These are phyloP conservation scores for Peribolospora baueri DNA, from an alignment of 768 basidiomycete genomes.

Conservation along the genomic window DNA sequence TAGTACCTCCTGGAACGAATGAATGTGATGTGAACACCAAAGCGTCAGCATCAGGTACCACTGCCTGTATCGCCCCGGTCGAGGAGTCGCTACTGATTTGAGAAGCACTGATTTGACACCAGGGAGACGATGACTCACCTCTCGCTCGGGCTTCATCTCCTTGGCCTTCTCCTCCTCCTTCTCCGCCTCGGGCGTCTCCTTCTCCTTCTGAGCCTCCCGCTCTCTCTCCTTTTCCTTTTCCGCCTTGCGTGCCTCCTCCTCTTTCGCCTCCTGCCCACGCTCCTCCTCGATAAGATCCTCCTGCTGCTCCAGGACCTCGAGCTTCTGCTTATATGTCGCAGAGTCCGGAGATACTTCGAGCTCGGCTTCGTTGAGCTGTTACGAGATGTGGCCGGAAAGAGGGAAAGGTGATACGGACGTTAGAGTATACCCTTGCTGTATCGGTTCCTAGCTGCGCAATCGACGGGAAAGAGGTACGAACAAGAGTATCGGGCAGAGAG, in stretches of 20 bases:
- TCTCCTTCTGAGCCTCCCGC: constrained; percentile 5
- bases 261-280: constrained; percentile 77
- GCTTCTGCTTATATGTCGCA: constrained; percentile 89
- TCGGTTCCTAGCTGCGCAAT: constrained; percentile 3
- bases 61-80: no score
- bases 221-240: constrained; percentile 36
- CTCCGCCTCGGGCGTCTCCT: constrained; percentile 2
- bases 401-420: not conserved
- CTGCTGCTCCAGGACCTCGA: constrained; percentile 92
- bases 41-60: no score
- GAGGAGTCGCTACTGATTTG: not conserved
- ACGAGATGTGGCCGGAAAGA: not conserved
- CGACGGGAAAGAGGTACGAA: constrained; percentile 22
- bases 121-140: constrained; percentile 28
- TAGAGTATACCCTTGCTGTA: constrained; percentile 1
- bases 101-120: no score
- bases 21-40: no score
- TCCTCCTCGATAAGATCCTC: constrained; percentile 99
- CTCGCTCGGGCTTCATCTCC: constrained; percentile 63
- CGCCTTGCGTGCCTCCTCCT: constrained; percentile 70
- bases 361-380: constrained; percentile 83
- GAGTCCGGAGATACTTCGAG: constrained; percentile 82
- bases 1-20: not conserved
- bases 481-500: constrained; percentile 80
- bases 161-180: constrained; percentile 37